Percentiles rank a stretch among this genome's conserved stretches.
phyloP scores from a whole-genome alignment of 345 rosid species.

The Geranium brycei region DNA sequence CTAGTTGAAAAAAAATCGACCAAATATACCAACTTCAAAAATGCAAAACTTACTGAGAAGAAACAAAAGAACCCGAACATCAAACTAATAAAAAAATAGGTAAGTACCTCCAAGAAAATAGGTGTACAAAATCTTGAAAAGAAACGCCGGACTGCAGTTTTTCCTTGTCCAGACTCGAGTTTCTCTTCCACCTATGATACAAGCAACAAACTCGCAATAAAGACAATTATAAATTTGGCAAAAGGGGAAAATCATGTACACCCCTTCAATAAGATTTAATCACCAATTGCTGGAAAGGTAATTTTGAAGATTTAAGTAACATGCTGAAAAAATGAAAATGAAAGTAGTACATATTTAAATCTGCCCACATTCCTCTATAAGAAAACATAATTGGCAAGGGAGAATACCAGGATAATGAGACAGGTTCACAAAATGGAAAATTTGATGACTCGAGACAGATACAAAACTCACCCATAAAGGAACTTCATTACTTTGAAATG shows the following conservation, averaged over 20 bases:
- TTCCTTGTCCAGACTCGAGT: conserved; percentile 85
- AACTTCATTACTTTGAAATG: no score
- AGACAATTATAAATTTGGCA: not conserved
- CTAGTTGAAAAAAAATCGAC: no score
- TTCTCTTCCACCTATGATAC: conserved; percentile 81
- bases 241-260: not conserved
- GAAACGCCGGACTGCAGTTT: conserved; percentile 61
- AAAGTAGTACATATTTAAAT: no score
- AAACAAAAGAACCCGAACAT: not conserved
- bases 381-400: not conserved
- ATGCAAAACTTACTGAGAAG: no score
- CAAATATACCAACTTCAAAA: no score
- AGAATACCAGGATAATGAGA: not conserved
- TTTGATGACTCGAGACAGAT: not conserved
- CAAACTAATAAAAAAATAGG: not conserved
- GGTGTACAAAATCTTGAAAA: conserved; percentile 96
- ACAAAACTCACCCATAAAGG: not conserved
- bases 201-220: not conserved
- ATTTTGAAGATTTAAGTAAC: not conserved
- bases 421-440: not conserved
- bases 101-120: conserved; percentile 81
- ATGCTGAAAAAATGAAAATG: not conserved
- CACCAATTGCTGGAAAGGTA: not conserved
- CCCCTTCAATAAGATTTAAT: not conserved
- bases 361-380: not conserved